Evolutionary conservation across 2,329 filamentous ascomycete species (phyloP).

Genomic region (Xylaria digitata): DNA sequence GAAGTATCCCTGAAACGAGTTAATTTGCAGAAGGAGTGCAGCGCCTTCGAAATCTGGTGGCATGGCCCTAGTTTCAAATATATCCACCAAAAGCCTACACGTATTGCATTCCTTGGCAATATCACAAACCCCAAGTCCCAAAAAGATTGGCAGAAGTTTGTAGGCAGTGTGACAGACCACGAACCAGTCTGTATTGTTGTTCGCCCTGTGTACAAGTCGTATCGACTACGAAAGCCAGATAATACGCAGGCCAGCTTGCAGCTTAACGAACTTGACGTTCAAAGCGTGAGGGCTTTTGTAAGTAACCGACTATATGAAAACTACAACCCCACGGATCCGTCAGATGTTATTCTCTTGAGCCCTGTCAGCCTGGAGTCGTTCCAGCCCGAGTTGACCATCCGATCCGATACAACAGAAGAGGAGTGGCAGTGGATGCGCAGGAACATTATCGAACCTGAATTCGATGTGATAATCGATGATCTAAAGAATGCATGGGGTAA

Average conservation of each 20-base stretch:
- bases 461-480: slow-evolving; percentile 36
- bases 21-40: slow-evolving; percentile 3
- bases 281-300: slow-evolving; percentile 13
- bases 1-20: not conserved
- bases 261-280: slow-evolving; percentile 15
- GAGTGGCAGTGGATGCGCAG: slow-evolving; percentile 47
- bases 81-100: not conserved
- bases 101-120: slow-evolving; percentile 15
- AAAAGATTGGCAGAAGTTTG: slow-evolving; percentile 19
- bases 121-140: not conserved
- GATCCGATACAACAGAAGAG: slow-evolving; percentile 41
- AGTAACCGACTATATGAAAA: slow-evolving; percentile 1
- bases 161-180: not conserved
- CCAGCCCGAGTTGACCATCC: slow-evolving; percentile 41
- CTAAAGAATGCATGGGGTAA: slow-evolving; percentile 44
- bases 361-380: slow-evolving; percentile 25
- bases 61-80: slow-evolving; percentile 36
- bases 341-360: slow-evolving; percentile 36
- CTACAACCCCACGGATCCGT: slow-evolving; percentile 24
- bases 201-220: slow-evolving; percentile 39
- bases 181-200: slow-evolving; percentile 33
- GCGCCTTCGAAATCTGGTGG: slow-evolving; percentile 42
- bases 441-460: slow-evolving; percentile 41
- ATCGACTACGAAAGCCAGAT: slow-evolving; percentile 27
- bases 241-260: not conserved